Evolutionary conservation across 331 rosid genomes (phyloP).

Genomic region (Dryas integrifolia): DNA sequence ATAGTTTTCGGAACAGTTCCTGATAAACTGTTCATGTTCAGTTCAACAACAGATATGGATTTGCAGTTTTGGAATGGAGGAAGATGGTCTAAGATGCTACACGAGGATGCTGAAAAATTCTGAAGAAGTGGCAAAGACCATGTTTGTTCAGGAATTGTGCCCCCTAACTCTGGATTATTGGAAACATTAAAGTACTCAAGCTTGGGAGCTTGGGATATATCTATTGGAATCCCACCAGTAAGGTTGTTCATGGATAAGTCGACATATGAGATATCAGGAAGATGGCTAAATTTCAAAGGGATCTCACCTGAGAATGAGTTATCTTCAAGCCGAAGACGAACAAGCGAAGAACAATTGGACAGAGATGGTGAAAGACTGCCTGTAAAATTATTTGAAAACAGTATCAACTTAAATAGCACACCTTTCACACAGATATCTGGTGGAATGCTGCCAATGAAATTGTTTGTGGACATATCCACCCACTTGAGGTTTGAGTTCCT

Average conservation of each 20-base stretch:
- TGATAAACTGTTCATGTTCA: conserved; percentile 54
- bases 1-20: conserved; percentile 57
- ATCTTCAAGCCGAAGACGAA: conserved; percentile 87
- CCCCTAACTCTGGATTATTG: conserved; percentile 54
- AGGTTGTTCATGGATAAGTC: conserved; percentile 73
- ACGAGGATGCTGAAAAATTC: conserved; percentile 74
- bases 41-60: conserved; percentile 55
- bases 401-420: conserved; percentile 58
- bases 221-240: conserved; percentile 76
- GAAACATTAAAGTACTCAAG: conserved; percentile 79
- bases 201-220: conserved; percentile 53
- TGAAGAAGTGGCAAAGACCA: conserved; percentile 67
- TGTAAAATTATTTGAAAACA: conserved; percentile 75
- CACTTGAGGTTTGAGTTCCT: conserved; percentile 71
- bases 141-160: conserved; percentile 47
- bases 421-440: conserved; percentile 57
- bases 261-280: conserved; percentile 61
- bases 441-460: conserved; percentile 66
- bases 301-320: conserved; percentile 71
- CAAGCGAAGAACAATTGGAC: conserved; percentile 79
- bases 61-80: conserved; percentile 63
- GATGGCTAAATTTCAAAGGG: conserved; percentile 55
- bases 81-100: conserved; percentile 59
- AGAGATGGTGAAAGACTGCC: conserved; percentile 65
- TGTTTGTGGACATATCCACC: conserved; percentile 85